Evolutionary conservation across 345 rosid species (phyloP), one percentile per base, ranked within the genome.

Genomic region (Schrenkiella parvula): DNA sequence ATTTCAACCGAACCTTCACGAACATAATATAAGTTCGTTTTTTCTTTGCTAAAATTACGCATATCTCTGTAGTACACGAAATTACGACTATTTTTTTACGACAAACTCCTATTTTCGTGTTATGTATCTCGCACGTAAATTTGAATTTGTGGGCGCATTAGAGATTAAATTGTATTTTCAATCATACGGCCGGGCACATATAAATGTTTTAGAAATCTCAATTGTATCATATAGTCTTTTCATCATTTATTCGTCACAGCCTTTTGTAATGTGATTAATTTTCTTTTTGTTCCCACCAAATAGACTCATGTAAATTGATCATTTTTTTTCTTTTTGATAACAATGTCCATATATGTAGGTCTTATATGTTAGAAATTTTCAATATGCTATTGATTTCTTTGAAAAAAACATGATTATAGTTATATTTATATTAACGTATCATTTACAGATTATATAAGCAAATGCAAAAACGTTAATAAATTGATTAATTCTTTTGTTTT

Each of bases 21-120:
- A 67, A 67, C 78, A 21, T 73, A 14, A 21, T 73, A 14, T 39
- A 47, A 14, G 47, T 74, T 74, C 23, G 6, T 25, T 50, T 67
- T 42, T 41, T 37, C 48, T 53, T 41, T 67, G 54, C 78, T 67
- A 10, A 23, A 74, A 13, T 74, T 59, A 51, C 73, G 78, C 78
- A 67, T 11, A 48, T 58, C 31, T 58, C 46, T 31, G 10, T 51
- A 41, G 47, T 60, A 62, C 79, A 75, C 68, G 79, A 68, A 31
- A 75, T 32, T 31, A 51, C 46, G 63, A 50, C 54, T 60, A 2
- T 37, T 51, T 37, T 51, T 42, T 39, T 46, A 17, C 37, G n/a
- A 35, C 59, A 25, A 25, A 14, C 50, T 50, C 11, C 47, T 44
- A 13, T 39, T 72, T 44, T 43, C 28, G 56, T 32, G 32, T 31